Conservation (phyloP, 164 flowering plant genomes). For the Malania oleifera region DNA sequence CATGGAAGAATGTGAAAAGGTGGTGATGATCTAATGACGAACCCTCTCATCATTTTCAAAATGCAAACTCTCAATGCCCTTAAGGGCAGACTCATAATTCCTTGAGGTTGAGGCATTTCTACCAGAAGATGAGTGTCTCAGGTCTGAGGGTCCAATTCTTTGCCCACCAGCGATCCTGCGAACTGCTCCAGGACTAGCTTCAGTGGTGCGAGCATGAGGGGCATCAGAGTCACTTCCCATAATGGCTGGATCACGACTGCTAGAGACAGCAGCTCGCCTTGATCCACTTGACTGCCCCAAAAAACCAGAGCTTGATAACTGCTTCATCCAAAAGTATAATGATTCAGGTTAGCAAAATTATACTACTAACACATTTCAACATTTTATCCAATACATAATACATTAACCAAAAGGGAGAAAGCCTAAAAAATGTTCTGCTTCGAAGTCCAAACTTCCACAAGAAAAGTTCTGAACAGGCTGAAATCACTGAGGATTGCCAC, state of each 20-base stretch:
- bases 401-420: too few relatives aligned
- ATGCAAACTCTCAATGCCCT: constrained; percentile 71
- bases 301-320: constrained; percentile 53
- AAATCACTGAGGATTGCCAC: too few relatives aligned
- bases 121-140: constrained; percentile 51
- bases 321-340: constrained; percentile 19
- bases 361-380: too few relatives aligned
- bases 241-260: constrained; percentile 56
- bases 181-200: constrained; percentile 63
- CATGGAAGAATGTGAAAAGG: constrained; percentile 9
- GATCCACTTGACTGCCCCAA: constrained; percentile 69
- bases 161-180: constrained; percentile 53
- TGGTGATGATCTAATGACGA: constrained; percentile 27
- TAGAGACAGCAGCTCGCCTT: constrained; percentile 63
- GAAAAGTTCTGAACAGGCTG: too few relatives aligned
- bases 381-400: too few relatives aligned
- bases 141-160: constrained; percentile 56
- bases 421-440: too few relatives aligned
- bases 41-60: constrained; percentile 67
- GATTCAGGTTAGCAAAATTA: not conserved
- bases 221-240: constrained; percentile 54
- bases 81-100: constrained; percentile 69
- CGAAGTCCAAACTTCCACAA: too few relatives aligned
- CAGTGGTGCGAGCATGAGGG: constrained; percentile 57
- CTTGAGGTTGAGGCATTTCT: constrained; percentile 41